Conservation (phyloP, 305 asterid genomes). For the Solanum hybrid region DNA sequence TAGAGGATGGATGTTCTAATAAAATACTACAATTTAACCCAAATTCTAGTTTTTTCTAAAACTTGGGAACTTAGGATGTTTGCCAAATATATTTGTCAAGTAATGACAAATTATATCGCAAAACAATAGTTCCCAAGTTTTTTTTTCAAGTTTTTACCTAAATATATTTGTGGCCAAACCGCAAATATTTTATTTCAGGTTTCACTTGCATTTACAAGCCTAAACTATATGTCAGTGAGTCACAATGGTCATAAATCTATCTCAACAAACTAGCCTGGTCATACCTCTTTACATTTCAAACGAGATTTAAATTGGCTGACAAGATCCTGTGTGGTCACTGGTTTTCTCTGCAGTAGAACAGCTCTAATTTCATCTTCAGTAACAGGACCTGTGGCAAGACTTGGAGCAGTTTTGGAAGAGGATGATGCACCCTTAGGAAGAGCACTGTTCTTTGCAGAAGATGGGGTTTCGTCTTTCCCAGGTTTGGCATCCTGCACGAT, state of each 20-base stretch:
- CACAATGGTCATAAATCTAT: background rate
- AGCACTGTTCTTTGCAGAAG: conserved; percentile 35
- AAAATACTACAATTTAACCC: background rate
- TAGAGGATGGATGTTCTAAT: background rate
- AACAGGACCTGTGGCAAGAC: conserved; percentile 61
- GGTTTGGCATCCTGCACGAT: conserved; percentile 52
- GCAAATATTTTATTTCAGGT: background rate
- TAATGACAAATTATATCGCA: background rate
- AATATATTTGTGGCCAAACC: background rate
- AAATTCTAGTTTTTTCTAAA: background rate
- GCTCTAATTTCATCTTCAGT: conserved; percentile 90
- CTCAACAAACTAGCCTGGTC: background rate
- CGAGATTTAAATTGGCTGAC: conserved; percentile 84
- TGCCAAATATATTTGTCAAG: background rate
- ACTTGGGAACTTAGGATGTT: background rate
- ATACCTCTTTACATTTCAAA: conserved; percentile 73
- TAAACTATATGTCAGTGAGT: background rate
- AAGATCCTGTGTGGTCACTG: conserved; percentile 88
- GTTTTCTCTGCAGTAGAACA: conserved; percentile 52
- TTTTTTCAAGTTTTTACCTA: background rate
- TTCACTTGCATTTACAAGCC: background rate
- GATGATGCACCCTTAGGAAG: conserved; percentile 43
- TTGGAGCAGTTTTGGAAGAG: conserved; percentile 40
- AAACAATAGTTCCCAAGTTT: background rate
- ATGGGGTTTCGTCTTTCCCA: conserved; percentile 44